A percentile compares a stretch with the other conserved stretches of the same genome.
Evolutionary conservation across 176 grass and related monocot species (phyloP).

Genomic region (Carex parvula): DNA sequence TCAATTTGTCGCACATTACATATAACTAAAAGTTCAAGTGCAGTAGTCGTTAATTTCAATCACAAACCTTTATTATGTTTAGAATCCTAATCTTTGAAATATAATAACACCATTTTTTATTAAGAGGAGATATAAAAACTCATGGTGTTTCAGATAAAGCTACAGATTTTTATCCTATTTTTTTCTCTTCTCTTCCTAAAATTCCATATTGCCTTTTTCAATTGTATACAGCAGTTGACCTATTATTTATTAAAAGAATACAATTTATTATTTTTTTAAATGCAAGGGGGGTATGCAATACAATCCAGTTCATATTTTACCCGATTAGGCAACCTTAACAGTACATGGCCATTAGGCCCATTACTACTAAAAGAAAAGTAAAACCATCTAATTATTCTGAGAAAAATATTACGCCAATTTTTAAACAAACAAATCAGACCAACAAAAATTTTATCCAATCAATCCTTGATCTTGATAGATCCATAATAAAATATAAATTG

Average conservation of each 20-base stretch:
- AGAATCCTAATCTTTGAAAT: not conserved
- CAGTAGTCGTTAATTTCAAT: not conserved
- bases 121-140: not conserved
- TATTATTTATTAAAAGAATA: not conserved
- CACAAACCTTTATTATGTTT: not conserved
- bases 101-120: not conserved
- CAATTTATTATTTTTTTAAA: not conserved
- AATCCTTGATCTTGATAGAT: not conserved
- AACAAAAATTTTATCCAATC: not conserved
- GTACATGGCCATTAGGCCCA: not conserved
- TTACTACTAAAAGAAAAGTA: not conserved
- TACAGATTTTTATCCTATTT: not conserved
- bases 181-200: not conserved
- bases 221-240: not conserved
- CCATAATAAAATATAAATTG: not conserved
- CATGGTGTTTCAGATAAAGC: not conserved
- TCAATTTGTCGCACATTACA: not conserved
- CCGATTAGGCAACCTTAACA: not conserved
- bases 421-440: constrained; percentile 16
- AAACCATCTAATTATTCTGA: not conserved
- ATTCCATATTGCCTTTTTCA: not conserved
- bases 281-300: not conserved
- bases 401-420: not conserved
- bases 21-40: not conserved
- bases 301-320: not conserved